Evolutionary conservation across 73 alveolate genomes (phyloP).

Genomic region (Symbiodinium natans): DNA sequence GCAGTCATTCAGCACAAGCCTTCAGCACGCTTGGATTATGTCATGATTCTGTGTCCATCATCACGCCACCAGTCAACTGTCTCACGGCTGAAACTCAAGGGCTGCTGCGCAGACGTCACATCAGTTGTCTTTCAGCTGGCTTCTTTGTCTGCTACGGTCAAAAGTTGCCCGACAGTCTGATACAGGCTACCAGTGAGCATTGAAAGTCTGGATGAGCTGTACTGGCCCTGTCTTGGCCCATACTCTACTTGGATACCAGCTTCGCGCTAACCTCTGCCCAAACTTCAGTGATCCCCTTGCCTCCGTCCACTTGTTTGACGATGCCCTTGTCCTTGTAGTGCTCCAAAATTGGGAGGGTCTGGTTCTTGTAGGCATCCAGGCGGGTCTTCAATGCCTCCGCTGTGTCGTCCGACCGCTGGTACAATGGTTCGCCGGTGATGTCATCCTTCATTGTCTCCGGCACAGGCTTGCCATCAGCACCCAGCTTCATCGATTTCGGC

Average conservation of each 20-base stretch:
- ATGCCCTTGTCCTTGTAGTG: conserved; percentile 95
- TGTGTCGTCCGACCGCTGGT: conserved; percentile 97
- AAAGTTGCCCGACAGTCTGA: background rate
- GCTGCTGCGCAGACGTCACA: no score
- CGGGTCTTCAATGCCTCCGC: conserved; percentile 96
- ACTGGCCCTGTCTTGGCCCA: background rate
- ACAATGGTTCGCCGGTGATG: conserved; percentile 97
- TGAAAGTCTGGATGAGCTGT: background rate
- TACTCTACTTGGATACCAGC: conserved; percentile 59
- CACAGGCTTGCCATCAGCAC: conserved; percentile 89
- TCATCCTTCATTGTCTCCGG: conserved; percentile 95
- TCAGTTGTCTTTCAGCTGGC: no score
- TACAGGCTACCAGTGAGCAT: background rate
- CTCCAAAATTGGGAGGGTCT: conserved; percentile 97
- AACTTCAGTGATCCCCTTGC: conserved; percentile 67
- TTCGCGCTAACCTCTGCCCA: conserved; percentile 80
- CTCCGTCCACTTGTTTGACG: conserved; percentile 85
- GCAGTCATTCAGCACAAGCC: conserved; percentile 58
- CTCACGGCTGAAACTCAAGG: no score
- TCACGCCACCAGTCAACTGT: no score
- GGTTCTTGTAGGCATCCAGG: conserved; percentile 95
- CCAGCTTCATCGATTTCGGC: conserved; percentile 95
- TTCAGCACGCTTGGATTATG: no score
- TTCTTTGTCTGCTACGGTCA: background rate
- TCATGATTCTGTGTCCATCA: no score